A percentile compares a stretch with the other conserved stretches of the same genome.
Conservation (phyloP, 164 flowering plant species). For the Vitis vinifera region DNA sequence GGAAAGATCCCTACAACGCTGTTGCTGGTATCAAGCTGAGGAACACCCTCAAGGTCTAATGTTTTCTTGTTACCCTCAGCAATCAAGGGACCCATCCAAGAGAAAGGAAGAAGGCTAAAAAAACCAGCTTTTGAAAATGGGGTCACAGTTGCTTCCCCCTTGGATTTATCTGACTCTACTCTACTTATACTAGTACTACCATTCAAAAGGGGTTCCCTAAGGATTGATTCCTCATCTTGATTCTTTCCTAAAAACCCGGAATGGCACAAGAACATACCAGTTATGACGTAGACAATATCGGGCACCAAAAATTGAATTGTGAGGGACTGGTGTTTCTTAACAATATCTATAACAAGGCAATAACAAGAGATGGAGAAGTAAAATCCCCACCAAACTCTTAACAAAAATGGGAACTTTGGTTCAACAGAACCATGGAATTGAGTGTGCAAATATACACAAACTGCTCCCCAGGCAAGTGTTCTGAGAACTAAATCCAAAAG, state of each 20-base stretch:
- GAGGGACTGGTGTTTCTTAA: slow-evolving; percentile 20
- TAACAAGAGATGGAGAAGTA: slow-evolving; percentile 48
- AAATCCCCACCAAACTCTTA: slow-evolving; percentile 62
- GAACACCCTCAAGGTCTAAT: slow-evolving; percentile 69
- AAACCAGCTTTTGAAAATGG: slow-evolving; percentile 51
- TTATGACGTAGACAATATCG: slow-evolving; percentile 40
- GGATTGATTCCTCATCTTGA: slow-evolving; percentile 23
- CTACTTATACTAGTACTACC: slow-evolving; percentile 15
- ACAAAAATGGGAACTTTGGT: slow-evolving; percentile 36
- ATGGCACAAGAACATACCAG: slow-evolving; percentile 47
- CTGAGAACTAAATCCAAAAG: slow-evolving; percentile 47
- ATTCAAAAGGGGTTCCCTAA: slow-evolving; percentile 65
- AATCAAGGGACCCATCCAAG: slow-evolving; percentile 63
- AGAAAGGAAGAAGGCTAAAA: slow-evolving; percentile 53
- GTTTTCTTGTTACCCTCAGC: slow-evolving; percentile 53
- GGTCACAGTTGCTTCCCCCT: slow-evolving; percentile 36
- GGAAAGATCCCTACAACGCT: slow-evolving; percentile 44
- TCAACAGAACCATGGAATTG: slow-evolving; percentile 25
- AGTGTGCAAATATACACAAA: slow-evolving; percentile 40
- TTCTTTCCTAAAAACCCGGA: slow-evolving; percentile 43
- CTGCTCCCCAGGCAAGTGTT: slow-evolving; percentile 48
- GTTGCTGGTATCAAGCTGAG: slow-evolving; percentile 48
- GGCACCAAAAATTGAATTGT: slow-evolving; percentile 33
- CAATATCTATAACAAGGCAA: slow-evolving; percentile 42
- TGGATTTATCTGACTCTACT: slow-evolving; percentile 22